phyloP scores from a whole-genome alignment of 2,329 filamentous ascomycete genomes.

The Penicillium capsulatum region DNA sequence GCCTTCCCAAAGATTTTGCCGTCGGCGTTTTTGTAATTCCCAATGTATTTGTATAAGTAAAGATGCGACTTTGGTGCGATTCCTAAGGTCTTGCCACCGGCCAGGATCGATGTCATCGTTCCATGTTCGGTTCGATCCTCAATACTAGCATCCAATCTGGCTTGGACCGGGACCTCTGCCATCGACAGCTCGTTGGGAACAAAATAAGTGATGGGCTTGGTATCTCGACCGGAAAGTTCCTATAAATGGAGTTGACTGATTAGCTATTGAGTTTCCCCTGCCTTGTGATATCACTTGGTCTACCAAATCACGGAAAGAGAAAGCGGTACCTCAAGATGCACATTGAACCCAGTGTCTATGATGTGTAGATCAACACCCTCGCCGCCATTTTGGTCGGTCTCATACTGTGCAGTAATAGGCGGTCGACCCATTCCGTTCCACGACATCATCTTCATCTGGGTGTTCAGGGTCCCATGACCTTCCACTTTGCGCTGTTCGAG shows the following conservation, averaged over 20 bases:
- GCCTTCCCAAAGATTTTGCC: no score
- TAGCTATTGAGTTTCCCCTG: no score
- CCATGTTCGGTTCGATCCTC: not conserved
- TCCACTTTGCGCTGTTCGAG: not conserved
- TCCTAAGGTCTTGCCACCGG: not conserved
- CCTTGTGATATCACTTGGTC: no score
- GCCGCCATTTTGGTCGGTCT: not conserved
- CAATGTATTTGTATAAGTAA: not conserved
- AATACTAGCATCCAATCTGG: not conserved
- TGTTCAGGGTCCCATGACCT: not conserved
- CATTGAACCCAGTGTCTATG: not conserved
- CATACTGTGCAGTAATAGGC: not conserved
- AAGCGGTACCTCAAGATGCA: not conserved
- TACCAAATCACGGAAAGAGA: not conserved
- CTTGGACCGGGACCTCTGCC: not conserved
- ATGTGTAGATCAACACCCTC: not conserved
- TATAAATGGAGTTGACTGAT: not conserved
- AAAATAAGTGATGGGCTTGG: not conserved
- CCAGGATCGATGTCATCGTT: not conserved
- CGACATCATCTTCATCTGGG: not conserved
- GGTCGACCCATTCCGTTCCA: not conserved
- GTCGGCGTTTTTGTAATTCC: not conserved
- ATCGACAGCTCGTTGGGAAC: not conserved
- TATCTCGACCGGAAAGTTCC: not conserved
- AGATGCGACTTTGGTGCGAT: not conserved